These are phyloP conservation scores for Ustilaginoidea virens DNA, from an alignment of 2,329 filamentous ascomycete species.

Conservation along the genomic window DNA sequence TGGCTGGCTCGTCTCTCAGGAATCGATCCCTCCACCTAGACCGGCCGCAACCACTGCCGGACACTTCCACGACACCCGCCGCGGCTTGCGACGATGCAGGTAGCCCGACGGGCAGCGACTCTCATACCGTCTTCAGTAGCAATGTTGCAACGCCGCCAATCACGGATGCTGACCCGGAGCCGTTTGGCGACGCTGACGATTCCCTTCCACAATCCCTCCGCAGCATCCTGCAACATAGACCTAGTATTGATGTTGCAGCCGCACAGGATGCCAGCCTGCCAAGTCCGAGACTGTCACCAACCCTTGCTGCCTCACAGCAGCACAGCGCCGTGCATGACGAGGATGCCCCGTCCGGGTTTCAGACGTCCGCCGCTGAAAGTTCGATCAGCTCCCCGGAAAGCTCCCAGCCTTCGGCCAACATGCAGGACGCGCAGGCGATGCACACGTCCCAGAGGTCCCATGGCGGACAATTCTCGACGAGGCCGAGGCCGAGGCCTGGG, in stretches of 20 bases:
- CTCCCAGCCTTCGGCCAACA: conserved; percentile 25
- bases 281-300: conserved; percentile 87
- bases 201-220: conserved; percentile 30
- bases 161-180: conserved; percentile 54
- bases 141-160: conserved; percentile 62
- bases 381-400: no score
- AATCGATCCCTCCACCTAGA: conserved; percentile 26
- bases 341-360: conserved; percentile 18
- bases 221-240: conserved; percentile 30
- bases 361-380: conserved; percentile 16
- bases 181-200: conserved; percentile 36
- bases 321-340: conserved; percentile 30
- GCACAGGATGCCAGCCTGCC: conserved; percentile 84
- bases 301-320: conserved; percentile 54
- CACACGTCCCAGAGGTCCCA: conserved; percentile 6
- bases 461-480: conserved; percentile 6
- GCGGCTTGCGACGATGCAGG: conserved; percentile 26
- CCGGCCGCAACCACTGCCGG: conserved; percentile 27
- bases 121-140: conserved; percentile 44
- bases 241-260: conserved; percentile 51
- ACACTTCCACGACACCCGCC: conserved; percentile 23
- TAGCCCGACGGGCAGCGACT: conserved; percentile 38
- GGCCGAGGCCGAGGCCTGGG: background rate
- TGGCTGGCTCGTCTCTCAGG: conserved; percentile 18
- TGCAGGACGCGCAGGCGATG: conserved; percentile 9